Evolutionary conservation across 345 rosid species (phyloP).

Genomic region (Eucalyptus tenuipes): DNA sequence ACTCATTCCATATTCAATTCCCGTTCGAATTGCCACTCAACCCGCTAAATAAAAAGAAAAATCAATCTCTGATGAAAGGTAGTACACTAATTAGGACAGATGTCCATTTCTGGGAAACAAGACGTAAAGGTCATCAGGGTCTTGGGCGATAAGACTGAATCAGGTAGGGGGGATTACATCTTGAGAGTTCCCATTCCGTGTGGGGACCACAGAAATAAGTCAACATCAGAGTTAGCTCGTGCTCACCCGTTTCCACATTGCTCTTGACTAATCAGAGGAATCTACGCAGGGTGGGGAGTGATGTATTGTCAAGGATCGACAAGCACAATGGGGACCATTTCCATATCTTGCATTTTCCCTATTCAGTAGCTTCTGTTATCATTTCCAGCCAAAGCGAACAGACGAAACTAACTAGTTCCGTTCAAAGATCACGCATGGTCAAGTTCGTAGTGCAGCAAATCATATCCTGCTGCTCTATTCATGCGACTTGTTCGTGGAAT

Average conservation of each 20-base stretch:
- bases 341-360: not conserved
- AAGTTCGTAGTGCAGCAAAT: not conserved
- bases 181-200: not conserved
- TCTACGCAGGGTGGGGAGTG: not conserved
- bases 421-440: not conserved
- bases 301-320: not conserved
- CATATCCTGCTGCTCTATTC: not conserved
- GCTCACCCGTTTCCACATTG: not conserved
- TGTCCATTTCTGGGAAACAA: not conserved
- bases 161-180: not conserved
- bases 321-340: not conserved
- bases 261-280: not conserved
- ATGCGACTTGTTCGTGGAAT: not conserved
- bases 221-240: not conserved
- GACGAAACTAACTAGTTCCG: not conserved
- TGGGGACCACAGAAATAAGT: not conserved
- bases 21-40: not conserved
- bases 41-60: not conserved
- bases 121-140: not conserved
- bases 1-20: not conserved
- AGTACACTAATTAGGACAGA: not conserved
- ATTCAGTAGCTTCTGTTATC: not conserved
- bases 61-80: not conserved
- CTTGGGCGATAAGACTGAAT: not conserved
- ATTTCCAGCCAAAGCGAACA: not conserved